Base-by-base conservation (phyloP, 176 grass and related monocot genomes). In the Aegilops tauschii region DNA sequence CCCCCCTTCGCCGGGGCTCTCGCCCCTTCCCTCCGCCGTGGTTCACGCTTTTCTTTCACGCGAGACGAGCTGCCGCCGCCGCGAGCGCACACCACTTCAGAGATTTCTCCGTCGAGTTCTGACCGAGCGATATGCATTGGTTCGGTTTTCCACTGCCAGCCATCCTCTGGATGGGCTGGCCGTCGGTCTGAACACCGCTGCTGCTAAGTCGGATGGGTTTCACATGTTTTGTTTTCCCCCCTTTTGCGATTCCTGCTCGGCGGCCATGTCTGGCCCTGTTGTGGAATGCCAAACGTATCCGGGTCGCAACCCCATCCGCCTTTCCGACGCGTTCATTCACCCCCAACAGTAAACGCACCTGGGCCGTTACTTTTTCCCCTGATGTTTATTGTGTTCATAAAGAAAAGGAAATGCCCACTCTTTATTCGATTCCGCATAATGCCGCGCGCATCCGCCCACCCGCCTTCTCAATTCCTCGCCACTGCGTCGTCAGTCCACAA, bases 381-480 rank as follows among this genome's bases (percentile, higher is more conserved):
- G 16, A 75, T 84, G 72, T 47, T 47, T 75, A 75, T 50, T 50
- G 80, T 82, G 23, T 82, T 85, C 59, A 23, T 70, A 81, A 85
- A 85, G 69, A 8, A 58, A 58, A 44, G 37, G 17, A 58, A 58
- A 59, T 59, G 50, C 62, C 28, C 23, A 9, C 21, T 91, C 86
- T 91, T 88, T 84, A 91, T 88, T 88, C 77, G 62, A 77, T 89
- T 86, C 68, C 81, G 59, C 67, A 75, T 68, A 87, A 84, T 84
- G 89, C 76, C 16, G 61, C 21, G 35, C 80, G 80, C 80, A 76
- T 83, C 68, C 59, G 76, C 16, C 76, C 11, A 69, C 70, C 82
- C 80, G 70, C 63, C 42, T 52, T n/a, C 18, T 52, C 52, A 75
- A 77, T 65, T 78, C 81, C 83, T 10, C 12, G 29, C 86, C 13